Evolutionary conservation across 805 yeast species (phyloP).

Genomic region (Kockiozyma suomiensis): DNA sequence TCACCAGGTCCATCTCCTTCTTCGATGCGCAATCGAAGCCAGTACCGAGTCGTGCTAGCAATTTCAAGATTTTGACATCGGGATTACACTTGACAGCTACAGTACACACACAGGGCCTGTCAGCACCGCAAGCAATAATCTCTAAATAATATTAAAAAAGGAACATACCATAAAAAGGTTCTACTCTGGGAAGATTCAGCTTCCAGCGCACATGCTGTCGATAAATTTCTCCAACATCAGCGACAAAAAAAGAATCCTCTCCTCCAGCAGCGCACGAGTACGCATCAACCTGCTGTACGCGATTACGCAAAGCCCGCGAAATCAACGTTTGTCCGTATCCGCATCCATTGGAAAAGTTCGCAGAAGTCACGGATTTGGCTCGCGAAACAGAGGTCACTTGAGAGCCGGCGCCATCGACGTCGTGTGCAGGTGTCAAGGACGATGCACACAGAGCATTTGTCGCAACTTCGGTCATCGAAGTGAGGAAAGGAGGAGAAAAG

Average conservation of each 20-base stretch:
- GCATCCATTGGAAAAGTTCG: background rate
- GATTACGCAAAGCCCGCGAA: background rate
- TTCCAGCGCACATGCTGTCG: conserved; percentile 68
- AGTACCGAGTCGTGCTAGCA: conserved; percentile 63
- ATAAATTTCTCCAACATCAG: conserved; percentile 75
- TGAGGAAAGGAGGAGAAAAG: background rate
- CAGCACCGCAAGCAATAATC: too few species aligned
- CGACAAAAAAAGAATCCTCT: conserved; percentile 85
- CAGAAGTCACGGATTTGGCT: conserved; percentile 7
- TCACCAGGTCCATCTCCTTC: conserved; percentile 71
- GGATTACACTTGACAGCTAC: conserved; percentile 91
- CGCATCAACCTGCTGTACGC: conserved; percentile 43
- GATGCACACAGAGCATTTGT: conserved; percentile 31
- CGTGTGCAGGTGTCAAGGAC: conserved; percentile 17
- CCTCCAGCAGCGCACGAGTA: conserved; percentile 69
- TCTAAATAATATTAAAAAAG: background rate
- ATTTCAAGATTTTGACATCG: conserved; percentile 57
- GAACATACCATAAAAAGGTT: conserved; percentile 61
- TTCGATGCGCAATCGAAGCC: conserved; percentile 94
- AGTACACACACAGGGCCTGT: background rate
- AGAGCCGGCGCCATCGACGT: background rate
- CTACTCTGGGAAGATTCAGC: conserved; percentile 64
- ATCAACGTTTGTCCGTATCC: conserved; percentile 27
- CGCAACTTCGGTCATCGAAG: conserved; percentile 30
- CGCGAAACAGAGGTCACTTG: background rate